A percentile compares a stretch with the other conserved stretches of the same genome.
phyloP scores from a whole-genome alignment of 768 basidiomycete species.

The Tricholoma saponaceum region DNA sequence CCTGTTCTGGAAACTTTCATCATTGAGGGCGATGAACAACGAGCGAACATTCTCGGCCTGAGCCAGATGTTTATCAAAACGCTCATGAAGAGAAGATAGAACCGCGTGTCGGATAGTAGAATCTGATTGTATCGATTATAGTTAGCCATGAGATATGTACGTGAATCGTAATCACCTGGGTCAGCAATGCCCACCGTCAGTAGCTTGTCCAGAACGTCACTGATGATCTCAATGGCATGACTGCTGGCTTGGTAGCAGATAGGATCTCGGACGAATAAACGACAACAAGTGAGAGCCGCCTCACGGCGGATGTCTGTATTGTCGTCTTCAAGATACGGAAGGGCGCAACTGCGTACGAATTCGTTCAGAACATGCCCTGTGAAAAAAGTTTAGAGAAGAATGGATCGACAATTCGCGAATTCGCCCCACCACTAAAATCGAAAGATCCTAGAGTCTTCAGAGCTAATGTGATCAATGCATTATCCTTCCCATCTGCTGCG shows the following conservation, averaged over 20 bases:
- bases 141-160: not conserved
- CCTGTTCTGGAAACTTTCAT: slow-evolving; percentile 92
- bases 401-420: not conserved
- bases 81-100: slow-evolving; percentile 80
- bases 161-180: slow-evolving; percentile 54
- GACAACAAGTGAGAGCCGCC: slow-evolving; percentile 89
- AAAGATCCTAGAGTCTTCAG: slow-evolving; percentile 85
- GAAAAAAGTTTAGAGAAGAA: slow-evolving; percentile 5
- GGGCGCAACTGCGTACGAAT: slow-evolving; percentile 86
- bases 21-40: slow-evolving; percentile 94
- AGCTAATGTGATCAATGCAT: slow-evolving; percentile 76
- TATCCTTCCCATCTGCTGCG: slow-evolving; percentile 51
- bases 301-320: slow-evolving; percentile 82
- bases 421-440: slow-evolving; percentile 79
- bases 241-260: slow-evolving; percentile 95
- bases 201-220: slow-evolving; percentile 94
- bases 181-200: slow-evolving; percentile 95
- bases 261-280: slow-evolving; percentile 88
- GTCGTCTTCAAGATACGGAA: slow-evolving; percentile 94
- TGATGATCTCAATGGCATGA: slow-evolving; percentile 94
- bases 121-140: slow-evolving; percentile 40
- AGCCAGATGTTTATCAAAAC: slow-evolving; percentile 95
- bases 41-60: slow-evolving; percentile 99
- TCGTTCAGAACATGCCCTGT: slow-evolving; percentile 91
- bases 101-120: slow-evolving; percentile 83